Conservation (phyloP, 441 rosid species). For the Pelargonium citronellum region DNA sequence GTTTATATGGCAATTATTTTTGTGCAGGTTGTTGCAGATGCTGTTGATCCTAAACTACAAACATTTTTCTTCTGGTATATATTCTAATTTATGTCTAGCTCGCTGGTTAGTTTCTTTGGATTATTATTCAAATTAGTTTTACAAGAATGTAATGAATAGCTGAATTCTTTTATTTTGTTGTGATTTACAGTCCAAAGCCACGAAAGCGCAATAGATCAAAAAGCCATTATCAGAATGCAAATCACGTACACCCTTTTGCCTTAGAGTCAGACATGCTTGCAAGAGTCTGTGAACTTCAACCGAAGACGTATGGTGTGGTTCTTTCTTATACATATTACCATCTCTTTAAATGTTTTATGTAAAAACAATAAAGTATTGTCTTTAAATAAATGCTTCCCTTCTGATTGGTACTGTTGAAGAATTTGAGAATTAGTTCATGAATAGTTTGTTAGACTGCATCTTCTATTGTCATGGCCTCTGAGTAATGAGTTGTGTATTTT, state of each 20-base stretch:
- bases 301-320: slow-evolving; percentile 53
- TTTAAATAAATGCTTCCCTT: not conserved
- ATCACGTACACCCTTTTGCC: slow-evolving; percentile 53
- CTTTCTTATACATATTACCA: slow-evolving; percentile 7
- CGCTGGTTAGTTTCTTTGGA: slow-evolving; percentile 10
- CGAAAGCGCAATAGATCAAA: slow-evolving; percentile 52
- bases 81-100: slow-evolving; percentile 19
- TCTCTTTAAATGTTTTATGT: not conserved
- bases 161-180: slow-evolving; percentile 16
- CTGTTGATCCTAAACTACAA: slow-evolving; percentile 86
- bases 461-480: not conserved
- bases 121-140: slow-evolving; percentile 12
- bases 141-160: slow-evolving; percentile 12
- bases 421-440: not conserved
- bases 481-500: not conserved
- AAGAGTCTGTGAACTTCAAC: slow-evolving; percentile 46
- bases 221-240: slow-evolving; percentile 48
- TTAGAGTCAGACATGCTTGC: slow-evolving; percentile 41
- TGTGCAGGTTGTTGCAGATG: slow-evolving; percentile 66
- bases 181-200: slow-evolving; percentile 57
- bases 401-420: not conserved
- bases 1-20: slow-evolving; percentile 23
- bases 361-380: not conserved
- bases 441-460: not conserved
- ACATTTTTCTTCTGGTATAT: slow-evolving; percentile 77